These are phyloP conservation scores for Apiotrichum mycotoxinovorans DNA, from an alignment of 1,284 basidiomycete genomes.

Conservation along the genomic window DNA sequence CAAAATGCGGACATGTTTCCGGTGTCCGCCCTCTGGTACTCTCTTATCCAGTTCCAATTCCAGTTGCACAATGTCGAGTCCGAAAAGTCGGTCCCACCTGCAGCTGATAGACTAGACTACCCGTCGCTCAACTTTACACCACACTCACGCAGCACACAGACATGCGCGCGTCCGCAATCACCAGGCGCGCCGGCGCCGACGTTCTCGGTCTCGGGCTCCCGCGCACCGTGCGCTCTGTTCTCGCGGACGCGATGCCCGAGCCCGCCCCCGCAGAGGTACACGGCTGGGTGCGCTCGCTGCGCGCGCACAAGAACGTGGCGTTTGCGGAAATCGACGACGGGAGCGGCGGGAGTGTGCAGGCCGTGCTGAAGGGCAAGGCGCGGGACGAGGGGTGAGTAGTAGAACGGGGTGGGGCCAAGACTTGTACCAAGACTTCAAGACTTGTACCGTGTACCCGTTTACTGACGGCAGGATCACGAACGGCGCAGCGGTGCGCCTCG, in stretches of 20 bases:
- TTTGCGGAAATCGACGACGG: constrained; percentile 84
- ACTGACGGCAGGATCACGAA: constrained; percentile 55
- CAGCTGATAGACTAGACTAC: too few species aligned
- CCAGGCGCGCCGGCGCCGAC: too few species aligned
- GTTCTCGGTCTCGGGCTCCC: constrained; percentile 1
- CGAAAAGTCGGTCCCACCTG: too few species aligned
- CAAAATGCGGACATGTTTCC: too few species aligned
- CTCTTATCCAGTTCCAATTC: too few species aligned
- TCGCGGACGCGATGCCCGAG: background rate
- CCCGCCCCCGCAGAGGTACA: constrained; percentile 34
- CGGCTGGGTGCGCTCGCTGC: constrained; percentile 80
- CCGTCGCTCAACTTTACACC: background rate
- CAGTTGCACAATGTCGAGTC: too few species aligned
- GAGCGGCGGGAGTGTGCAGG: constrained; percentile 68
- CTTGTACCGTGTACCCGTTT: too few species aligned
- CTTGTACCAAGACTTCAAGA: too few species aligned
- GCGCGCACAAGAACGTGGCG: constrained; percentile 77
- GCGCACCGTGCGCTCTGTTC: constrained; percentile 7
- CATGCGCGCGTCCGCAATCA: background rate
- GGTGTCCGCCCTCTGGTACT: too few species aligned
- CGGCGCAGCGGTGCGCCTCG: constrained; percentile 66
- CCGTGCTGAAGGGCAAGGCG: constrained; percentile 60
- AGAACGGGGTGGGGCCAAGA: constrained; percentile 1
- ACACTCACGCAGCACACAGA: background rate
- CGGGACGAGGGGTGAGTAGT: constrained; percentile 36